Percentiles rank a stretch among this genome's conserved stretches.
These are phyloP conservation scores for Stagonosporopsis rhizophila DNA, from an alignment of 2,329 filamentous ascomycete genomes.

Conservation along the genomic window DNA sequence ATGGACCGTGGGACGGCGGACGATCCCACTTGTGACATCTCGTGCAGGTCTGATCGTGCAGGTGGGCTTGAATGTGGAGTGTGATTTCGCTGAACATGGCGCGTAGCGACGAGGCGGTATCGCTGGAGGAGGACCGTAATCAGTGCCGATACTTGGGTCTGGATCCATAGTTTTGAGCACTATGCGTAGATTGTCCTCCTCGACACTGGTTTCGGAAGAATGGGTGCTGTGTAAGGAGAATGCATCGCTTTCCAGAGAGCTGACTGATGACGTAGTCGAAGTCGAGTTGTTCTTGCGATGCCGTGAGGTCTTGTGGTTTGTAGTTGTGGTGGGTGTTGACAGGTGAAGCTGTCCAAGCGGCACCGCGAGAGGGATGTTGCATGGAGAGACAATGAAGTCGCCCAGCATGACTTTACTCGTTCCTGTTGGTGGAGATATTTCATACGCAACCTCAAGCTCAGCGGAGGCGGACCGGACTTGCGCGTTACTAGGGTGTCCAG, in stretches of 20 bases:
- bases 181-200: slow-evolving; percentile 35
- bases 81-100: slow-evolving; percentile 31
- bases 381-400: slow-evolving; percentile 43
- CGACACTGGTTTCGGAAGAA: slow-evolving; percentile 51
- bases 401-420: slow-evolving; percentile 29
- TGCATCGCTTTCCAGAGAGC: slow-evolving; percentile 46
- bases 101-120: slow-evolving; percentile 34
- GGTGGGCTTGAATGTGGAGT: slow-evolving; percentile 37
- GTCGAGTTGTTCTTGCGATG: slow-evolving; percentile 22
- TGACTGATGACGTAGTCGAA: slow-evolving; percentile 45
- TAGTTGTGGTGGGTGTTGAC: slow-evolving; percentile 4
- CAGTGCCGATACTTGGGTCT: neutral
- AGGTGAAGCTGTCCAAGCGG: slow-evolving; percentile 24
- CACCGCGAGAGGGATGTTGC: slow-evolving; percentile 29
- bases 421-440: slow-evolving; percentile 45
- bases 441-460: slow-evolving; percentile 27
- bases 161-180: slow-evolving; percentile 12
- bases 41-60: slow-evolving; percentile 29
- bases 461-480: slow-evolving; percentile 33
- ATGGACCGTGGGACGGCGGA: slow-evolving; percentile 24
- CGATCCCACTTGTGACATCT: slow-evolving; percentile 14
- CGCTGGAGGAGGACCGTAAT: slow-evolving; percentile 21
- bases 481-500: slow-evolving; percentile 27
- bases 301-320: slow-evolving; percentile 9
- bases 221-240: slow-evolving; percentile 50